Base-by-base conservation (phyloP, 768 basidiomycete species). In the Boletellus ananiceps region DNA sequence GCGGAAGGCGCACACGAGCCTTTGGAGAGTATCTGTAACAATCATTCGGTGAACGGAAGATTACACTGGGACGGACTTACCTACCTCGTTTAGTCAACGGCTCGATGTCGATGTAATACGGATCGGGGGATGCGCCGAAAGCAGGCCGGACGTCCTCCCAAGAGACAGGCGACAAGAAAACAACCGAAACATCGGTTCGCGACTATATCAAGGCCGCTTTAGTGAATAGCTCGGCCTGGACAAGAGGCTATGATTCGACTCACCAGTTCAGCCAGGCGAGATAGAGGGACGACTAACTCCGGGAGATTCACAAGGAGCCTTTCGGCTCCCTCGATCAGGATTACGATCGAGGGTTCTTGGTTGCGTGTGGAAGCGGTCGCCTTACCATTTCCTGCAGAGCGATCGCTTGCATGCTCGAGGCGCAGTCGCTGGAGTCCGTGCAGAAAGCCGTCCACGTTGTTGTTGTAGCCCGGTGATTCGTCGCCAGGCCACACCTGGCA, bases 101-200 rank as follows among this genome's bases (percentile, higher is more conserved):
- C 1, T 71, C 65, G 0, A 86, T 67, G 49, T 83, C 78, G 18
- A 90, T 60, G 57, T 78, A 80, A 57, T 81, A 88, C 0, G 89
- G 89, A 57, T 88, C 85, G 1, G 82, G 80, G 3, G 86, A 77
- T 5, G 84, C 82, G 8, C 85, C 86, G 1, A 84, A 63, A 0
- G 81, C 65, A 2, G 86, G 87, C n/a, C 79, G 76, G 41, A 88
- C 75, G 50, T 86, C 80, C 45, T 83, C 79, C 88, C 89, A 91
- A 13, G 74, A 73, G 8, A 78, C 73, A 44, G 77, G 74, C 2
- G 87, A 89, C 15, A 86, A 58, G 43, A 88, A 75, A 5, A 90
- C 68, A 0, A 82, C 77, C 2, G 75, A 76, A 27, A 89, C 55
- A 25, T 82, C 77, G 8, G 84, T 64, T 46, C 70, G 74, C 13